Conservation (phyloP, 805 yeast species). For the Cyberlindnera mississippiensis region DNA sequence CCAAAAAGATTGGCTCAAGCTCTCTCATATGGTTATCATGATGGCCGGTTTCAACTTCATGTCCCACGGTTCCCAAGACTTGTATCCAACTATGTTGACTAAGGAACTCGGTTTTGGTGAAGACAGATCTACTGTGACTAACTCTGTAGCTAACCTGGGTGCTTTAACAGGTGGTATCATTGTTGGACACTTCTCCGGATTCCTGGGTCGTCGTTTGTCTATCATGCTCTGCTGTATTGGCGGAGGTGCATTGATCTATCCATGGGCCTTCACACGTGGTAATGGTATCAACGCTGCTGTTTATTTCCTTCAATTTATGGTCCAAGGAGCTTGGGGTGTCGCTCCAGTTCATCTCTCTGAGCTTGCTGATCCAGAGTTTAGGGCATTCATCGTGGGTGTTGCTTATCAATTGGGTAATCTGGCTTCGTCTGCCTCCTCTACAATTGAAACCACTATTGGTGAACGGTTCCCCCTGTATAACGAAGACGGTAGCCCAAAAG, state of each 20-base stretch:
- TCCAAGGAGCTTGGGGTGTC: conserved; percentile 71
- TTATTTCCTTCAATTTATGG: conserved; percentile 58
- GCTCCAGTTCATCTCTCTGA: conserved; percentile 60
- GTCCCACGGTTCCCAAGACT: conserved; percentile 63
- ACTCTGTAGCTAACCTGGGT: conserved; percentile 55
- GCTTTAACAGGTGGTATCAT: conserved; percentile 54
- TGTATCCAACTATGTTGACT: conserved; percentile 51
- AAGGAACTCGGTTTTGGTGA: conserved; percentile 40
- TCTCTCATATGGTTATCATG: conserved; percentile 51
- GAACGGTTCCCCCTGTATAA: conserved; percentile 43
- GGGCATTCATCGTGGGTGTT: conserved; percentile 59
- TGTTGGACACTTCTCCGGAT: conserved; percentile 52
- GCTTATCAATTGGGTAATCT: conserved; percentile 68
- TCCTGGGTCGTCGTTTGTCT: conserved; percentile 52
- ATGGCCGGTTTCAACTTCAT: conserved; percentile 63
- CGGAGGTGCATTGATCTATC: conserved; percentile 61
- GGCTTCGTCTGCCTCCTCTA: conserved; percentile 62
- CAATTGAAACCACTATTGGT: conserved; percentile 62
- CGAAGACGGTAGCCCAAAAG: conserved; percentile 27
- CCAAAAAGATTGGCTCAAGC: conserved; percentile 53
- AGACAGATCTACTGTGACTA: conserved; percentile 49
- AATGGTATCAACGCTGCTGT: conserved; percentile 54
- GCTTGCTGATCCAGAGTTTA: conserved; percentile 57
- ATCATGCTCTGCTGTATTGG: conserved; percentile 47
- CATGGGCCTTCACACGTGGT: conserved; percentile 51